Percentiles rank a stretch among this genome's conserved stretches.
Conservation (phyloP, 2,329 filamentous ascomycete species). For the Anthostomella pinea region DNA sequence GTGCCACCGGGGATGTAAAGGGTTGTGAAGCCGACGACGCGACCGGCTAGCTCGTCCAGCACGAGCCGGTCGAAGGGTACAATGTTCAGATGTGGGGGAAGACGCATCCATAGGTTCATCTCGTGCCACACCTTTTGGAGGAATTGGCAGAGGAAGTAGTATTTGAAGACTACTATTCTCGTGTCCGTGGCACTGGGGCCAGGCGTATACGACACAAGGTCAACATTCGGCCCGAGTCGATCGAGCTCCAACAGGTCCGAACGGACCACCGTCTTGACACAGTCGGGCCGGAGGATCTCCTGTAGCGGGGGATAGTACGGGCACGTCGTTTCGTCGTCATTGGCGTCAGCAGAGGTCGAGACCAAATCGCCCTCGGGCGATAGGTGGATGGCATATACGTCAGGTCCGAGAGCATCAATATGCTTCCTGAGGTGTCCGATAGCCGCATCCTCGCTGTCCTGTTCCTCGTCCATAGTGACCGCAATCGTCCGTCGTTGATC, state of each 20-base stretch:
- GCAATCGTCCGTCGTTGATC: slow-evolving; percentile 28
- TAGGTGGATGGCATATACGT: slow-evolving; percentile 22
- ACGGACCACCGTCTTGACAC: slow-evolving; percentile 16
- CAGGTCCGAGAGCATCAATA: slow-evolving; percentile 10
- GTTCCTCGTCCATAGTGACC: slow-evolving; percentile 29
- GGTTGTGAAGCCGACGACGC: slow-evolving; percentile 37
- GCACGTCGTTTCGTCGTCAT: slow-evolving; percentile 29
- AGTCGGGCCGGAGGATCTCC: slow-evolving; percentile 16
- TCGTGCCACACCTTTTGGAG: slow-evolving; percentile 31
- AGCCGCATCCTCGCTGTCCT: slow-evolving; percentile 24
- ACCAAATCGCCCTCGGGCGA: slow-evolving; percentile 23
- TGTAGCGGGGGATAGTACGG: slow-evolving; percentile 24
- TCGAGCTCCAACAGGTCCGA: slow-evolving; percentile 31
- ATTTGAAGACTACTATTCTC: slow-evolving; percentile 33
- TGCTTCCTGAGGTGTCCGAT: slow-evolving; percentile 23
- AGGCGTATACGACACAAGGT: slow-evolving; percentile 27
- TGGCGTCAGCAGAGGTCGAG: slow-evolving; percentile 19
- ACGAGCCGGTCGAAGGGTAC: slow-evolving; percentile 26
- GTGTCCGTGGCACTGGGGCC: slow-evolving; percentile 2
- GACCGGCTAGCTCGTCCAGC: slow-evolving; percentile 26
- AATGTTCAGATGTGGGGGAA: slow-evolving; percentile 31
- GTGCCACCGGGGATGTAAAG: slow-evolving; percentile 35
- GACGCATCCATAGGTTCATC: slow-evolving; percentile 33
- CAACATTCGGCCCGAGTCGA: slow-evolving; percentile 25
- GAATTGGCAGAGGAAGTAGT: slow-evolving; percentile 28